phyloP scores from a whole-genome alignment of 2,329 filamentous ascomycete species.

The Cercospora citrullina region DNA sequence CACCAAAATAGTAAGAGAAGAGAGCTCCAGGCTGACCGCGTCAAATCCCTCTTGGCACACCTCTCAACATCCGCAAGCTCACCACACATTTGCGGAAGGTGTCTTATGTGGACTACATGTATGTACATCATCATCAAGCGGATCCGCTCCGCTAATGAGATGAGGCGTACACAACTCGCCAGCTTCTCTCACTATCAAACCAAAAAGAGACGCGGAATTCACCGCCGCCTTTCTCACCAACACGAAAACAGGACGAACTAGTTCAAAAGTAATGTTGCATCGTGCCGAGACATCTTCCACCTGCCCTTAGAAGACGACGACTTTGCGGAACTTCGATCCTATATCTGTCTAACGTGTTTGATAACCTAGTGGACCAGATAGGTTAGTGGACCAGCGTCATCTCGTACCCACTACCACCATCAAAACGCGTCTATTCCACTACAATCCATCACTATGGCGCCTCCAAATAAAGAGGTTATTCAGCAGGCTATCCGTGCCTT shows the following conservation, averaged over 20 bases:
- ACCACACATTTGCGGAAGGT: not conserved
- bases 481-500: no score
- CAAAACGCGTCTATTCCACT: no score
- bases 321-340: not conserved
- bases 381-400: no score
- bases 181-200: not conserved
- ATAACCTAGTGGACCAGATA: no score
- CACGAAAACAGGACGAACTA: not conserved
- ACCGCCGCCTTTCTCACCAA: no score
- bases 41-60: not conserved
- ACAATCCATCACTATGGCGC: no score
- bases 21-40: not conserved
- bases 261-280: not conserved
- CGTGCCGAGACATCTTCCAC: not conserved
- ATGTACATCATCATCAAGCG: not conserved
- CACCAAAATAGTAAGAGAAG: not conserved
- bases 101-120: not conserved
- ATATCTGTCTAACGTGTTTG: conserved; percentile 1
- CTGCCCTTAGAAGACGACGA: not conserved
- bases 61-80: not conserved
- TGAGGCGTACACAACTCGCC: not conserved
- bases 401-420: no score
- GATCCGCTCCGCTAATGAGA: not conserved
- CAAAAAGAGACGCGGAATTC: not conserved
- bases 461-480: no score